Conservation (phyloP, 345 rosid species). For the Moringa oleifera region DNA sequence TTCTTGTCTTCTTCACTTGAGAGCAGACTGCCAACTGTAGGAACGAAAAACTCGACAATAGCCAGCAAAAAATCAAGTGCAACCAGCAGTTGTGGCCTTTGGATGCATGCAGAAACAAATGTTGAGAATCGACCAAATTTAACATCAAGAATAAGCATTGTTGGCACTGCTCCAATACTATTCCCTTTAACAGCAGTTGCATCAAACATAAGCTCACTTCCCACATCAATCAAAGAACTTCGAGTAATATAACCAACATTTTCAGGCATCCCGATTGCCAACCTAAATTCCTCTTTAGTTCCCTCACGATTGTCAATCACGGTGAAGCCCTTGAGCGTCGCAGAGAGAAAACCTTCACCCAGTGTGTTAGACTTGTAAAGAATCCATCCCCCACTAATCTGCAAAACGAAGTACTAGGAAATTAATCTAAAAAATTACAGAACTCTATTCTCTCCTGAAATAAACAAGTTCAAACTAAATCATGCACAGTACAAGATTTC, state of each 20-base stretch:
- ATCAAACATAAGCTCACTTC: constrained; percentile 25
- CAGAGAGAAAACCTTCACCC: constrained; percentile 73
- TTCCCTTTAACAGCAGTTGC: constrained; percentile 25
- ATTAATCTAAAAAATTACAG: background rate
- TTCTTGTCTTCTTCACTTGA: constrained; percentile 64
- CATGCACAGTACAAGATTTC: no score
- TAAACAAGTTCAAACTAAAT: no score
- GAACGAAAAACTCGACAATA: constrained; percentile 88
- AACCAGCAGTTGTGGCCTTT: constrained; percentile 93
- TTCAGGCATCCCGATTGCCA: constrained; percentile 80
- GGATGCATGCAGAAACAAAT: constrained; percentile 57
- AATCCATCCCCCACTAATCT: constrained; percentile 85
- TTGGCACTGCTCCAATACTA: constrained; percentile 50
- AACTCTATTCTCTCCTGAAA: no score
- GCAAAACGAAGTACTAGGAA: constrained; percentile 11
- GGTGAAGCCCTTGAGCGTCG: constrained; percentile 77
- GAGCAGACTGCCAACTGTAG: constrained; percentile 60
- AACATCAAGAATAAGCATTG: constrained; percentile 93
- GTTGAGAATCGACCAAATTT: constrained; percentile 63
- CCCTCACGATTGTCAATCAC: constrained; percentile 94
- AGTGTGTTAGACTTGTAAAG: constrained; percentile 65
- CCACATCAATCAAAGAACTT: constrained; percentile 21
- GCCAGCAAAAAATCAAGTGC: constrained; percentile 95
- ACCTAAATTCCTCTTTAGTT: constrained; percentile 67
- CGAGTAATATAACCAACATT: constrained; percentile 34